A percentile compares a stretch with the other conserved stretches of the same genome.
Conservation (phyloP, 441 rosid species). For the Macaranga tanarius region DNA sequence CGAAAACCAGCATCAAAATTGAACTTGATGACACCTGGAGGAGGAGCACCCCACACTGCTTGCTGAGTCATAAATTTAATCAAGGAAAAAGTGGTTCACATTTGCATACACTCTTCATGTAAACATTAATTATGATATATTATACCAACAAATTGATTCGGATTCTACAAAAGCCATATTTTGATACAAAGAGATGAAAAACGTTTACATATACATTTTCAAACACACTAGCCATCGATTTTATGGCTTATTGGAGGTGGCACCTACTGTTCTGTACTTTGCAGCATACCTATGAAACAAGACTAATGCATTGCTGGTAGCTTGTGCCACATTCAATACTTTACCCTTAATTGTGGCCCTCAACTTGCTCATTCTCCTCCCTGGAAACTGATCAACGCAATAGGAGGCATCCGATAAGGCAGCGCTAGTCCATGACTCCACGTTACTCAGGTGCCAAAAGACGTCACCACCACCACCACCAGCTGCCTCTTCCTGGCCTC, state of each 20-base stretch:
- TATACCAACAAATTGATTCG: not conserved
- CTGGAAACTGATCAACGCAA: slow-evolving; percentile 58
- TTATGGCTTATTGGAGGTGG: slow-evolving; percentile 25
- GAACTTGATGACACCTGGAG: too few relatives aligned
- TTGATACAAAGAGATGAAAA: not conserved
- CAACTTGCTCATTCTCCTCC: slow-evolving; percentile 51
- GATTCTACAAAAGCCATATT: not conserved
- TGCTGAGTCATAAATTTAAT: too few relatives aligned
- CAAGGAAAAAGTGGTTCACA: too few relatives aligned
- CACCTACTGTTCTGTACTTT: slow-evolving; percentile 30
- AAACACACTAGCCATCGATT: not conserved
- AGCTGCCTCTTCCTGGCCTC: not conserved
- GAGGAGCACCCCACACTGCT: too few relatives aligned
- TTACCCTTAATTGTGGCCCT: slow-evolving; percentile 69
- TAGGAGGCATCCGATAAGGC: slow-evolving; percentile 65
- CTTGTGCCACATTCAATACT: slow-evolving; percentile 72
- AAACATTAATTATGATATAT: too few relatives aligned
- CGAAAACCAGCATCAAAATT: too few relatives aligned
- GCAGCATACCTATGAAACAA: slow-evolving; percentile 64
- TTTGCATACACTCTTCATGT: too few relatives aligned
- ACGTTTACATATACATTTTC: not conserved
- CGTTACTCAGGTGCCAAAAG: slow-evolving; percentile 56
- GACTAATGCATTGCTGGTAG: slow-evolving; percentile 72
- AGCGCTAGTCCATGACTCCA: slow-evolving; percentile 70
- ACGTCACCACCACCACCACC: not conserved